These are phyloP conservation scores for Antitrichia curtipendula DNA, from an alignment of 225 moss, liverwort and hornwort genomes.

Conservation along the genomic window DNA sequence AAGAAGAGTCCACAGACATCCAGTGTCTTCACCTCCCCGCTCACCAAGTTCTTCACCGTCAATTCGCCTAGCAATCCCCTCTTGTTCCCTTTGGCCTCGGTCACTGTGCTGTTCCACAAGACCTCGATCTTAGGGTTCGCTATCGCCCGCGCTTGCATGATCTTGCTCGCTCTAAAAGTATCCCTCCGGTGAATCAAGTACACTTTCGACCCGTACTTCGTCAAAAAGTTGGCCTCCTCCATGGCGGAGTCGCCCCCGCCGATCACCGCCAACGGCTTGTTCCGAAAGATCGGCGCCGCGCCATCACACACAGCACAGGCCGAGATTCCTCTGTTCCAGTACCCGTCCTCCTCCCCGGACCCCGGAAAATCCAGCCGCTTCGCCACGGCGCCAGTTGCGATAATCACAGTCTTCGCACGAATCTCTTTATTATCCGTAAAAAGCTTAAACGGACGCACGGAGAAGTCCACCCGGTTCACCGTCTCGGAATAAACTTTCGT, in stretches of 20 bases:
- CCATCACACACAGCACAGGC: constrained; percentile 98
- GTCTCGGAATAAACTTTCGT: constrained; percentile 76
- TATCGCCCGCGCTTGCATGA: constrained; percentile 78
- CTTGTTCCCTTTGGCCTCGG: constrained; percentile 65
- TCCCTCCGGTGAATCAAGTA: constrained; percentile 77
- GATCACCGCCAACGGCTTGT: constrained; percentile 79
- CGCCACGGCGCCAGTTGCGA: constrained; percentile 93
- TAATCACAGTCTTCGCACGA: constrained; percentile 66
- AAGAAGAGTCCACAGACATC: constrained; percentile 73
- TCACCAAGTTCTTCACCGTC: constrained; percentile 61
- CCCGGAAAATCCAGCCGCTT: constrained; percentile 66
- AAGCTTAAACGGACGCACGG: constrained; percentile 53
- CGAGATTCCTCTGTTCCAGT: constrained; percentile 86
- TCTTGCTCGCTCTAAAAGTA: constrained; percentile 85
- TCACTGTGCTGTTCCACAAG: constrained; percentile 66
- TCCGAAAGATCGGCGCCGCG: constrained; percentile 87
- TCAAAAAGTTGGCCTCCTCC: constrained; percentile 93
- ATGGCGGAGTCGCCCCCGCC: constrained; percentile 98
- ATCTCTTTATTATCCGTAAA: constrained; percentile 62
- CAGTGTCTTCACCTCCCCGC: constrained; percentile 15
- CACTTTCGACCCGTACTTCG: constrained; percentile 80
- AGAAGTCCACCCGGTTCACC: constrained; percentile 63
- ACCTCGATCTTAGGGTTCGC: constrained; percentile 76
- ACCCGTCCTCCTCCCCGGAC: constrained; percentile 65
- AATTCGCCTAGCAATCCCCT: constrained; percentile 47